Evolutionary conservation across 345 rosid genomes (phyloP), one percentile per base, ranked within the genome.

Genomic region (Moricandia moricandioides): DNA sequence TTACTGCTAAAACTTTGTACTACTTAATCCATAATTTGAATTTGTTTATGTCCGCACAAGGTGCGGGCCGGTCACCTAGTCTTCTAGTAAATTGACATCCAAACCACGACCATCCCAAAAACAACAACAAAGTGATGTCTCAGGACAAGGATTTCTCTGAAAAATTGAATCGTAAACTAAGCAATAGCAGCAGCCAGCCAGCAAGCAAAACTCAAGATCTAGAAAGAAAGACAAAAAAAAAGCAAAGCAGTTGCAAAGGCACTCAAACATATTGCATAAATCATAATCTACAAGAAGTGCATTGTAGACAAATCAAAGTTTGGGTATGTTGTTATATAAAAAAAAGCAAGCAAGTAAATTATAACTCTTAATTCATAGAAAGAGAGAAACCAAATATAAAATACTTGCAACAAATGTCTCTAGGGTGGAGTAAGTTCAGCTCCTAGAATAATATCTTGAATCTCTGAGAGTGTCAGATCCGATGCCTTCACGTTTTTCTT

Each of bases 371-470:
- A 43, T 43, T 12, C 7, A 43, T 12, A 43, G 49, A 43, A 43
- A 43, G 49, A 43, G 49, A 43, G 6, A 6, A 43, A 43, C 49
- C 49, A 43, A 43, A 43, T 43, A n/a, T 4, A 4, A 43, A 8
- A 37, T 21, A 21, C 24, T 21, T 21, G 24, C 24, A 21, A 21
- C 24, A 21, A 21, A 0, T 21, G 24, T 21, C 24, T 21, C 2
- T 21, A 91, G 7, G 97, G 95, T 70, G 98, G 98, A 39, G 98
- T 91, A 58, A 94, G 91, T 85, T 91, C 96, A 76, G 98, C 98
- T 67, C 97, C 98, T 13, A 91, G 90, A 51, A 94, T 91, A 51
- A 91, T 94, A 76, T 94, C 97, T 70, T 96, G 90, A 11, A 94
- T 94, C 87, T 94, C 97, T n/a, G 98, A 94, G 58, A 88, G 98